Evolutionary conservation across 805 yeast species (phyloP).

Genomic region (Isabelozyma heimii): DNA sequence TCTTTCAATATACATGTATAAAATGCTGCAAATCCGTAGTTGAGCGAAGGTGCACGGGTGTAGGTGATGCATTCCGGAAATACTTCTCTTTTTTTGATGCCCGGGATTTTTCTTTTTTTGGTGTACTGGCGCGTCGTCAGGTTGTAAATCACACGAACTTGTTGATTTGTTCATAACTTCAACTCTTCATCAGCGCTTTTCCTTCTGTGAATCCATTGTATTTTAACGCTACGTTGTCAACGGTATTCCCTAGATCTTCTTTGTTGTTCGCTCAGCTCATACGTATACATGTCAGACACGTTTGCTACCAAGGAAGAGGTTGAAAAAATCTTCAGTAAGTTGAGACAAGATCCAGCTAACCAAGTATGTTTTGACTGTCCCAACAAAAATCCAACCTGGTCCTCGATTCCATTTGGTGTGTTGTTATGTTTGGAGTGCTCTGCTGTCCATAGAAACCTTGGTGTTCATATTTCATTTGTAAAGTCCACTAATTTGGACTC

Average conservation of each 20-base stretch:
- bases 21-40: not conserved
- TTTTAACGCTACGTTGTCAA: too few species aligned
- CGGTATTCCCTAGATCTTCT: too few species aligned
- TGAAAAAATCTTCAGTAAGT: constrained; percentile 57
- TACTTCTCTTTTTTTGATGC: not conserved
- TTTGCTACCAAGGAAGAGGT: constrained; percentile 71
- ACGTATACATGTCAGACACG: constrained; percentile 36
- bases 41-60: not conserved
- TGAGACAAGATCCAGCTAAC: constrained; percentile 69
- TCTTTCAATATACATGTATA: not conserved
- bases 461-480: constrained; percentile 94
- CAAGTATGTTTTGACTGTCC: constrained; percentile 91
- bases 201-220: not conserved
- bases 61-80: too few species aligned
- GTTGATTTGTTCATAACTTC: not conserved
- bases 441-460: constrained; percentile 91
- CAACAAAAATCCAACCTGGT: constrained; percentile 96
- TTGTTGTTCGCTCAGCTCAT: too few species aligned
- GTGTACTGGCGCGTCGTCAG: not conserved
- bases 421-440: constrained; percentile 92
- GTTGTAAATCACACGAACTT: not conserved
- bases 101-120: not conserved
- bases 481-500: constrained; percentile 89
- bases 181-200: not conserved
- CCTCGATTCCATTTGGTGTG: constrained; percentile 94